These are phyloP conservation scores for Penicillium parvum DNA, from an alignment of 495 filamentous ascomycete genomes.

Conservation along the genomic window DNA sequence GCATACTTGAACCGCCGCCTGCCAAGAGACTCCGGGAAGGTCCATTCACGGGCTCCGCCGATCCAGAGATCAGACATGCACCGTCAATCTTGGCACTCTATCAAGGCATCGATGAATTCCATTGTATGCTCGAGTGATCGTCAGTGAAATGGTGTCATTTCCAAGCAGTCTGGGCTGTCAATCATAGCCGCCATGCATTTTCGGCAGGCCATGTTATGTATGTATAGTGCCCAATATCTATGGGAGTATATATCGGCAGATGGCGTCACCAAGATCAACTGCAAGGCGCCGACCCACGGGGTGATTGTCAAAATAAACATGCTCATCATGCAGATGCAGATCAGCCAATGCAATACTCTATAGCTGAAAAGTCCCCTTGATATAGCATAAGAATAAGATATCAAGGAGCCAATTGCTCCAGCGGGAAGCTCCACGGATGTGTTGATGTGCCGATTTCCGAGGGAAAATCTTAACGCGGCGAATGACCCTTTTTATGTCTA, in stretches of 20 bases:
- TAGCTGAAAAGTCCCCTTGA: no score
- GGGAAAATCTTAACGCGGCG: not conserved
- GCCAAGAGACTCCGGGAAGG: not conserved
- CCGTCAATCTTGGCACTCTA: no score
- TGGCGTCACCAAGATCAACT: not conserved
- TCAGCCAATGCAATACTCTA: not conserved
- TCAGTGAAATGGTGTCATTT: no score
- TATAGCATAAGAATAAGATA: no score
- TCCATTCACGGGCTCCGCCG: not conserved
- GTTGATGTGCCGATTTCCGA: slow-evolving; percentile 12
- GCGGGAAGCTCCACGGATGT: no score
- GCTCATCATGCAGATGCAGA: not conserved
- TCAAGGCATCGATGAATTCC: no score
- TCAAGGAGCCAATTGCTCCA: no score
- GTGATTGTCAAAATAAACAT: not conserved
- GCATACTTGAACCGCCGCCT: not conserved
- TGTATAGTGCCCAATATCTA: no score
- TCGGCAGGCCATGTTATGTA: not conserved
- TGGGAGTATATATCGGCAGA: no score
- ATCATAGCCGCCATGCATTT: not conserved
- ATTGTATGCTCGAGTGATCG: no score
- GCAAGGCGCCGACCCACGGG: no score
- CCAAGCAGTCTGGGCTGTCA: not conserved
- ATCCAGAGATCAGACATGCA: not conserved
- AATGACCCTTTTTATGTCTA: not conserved